Evolutionary conservation across 192 early-diverging fungal genomes (phyloP).

Genomic region (Linnemannia exigua): DNA sequence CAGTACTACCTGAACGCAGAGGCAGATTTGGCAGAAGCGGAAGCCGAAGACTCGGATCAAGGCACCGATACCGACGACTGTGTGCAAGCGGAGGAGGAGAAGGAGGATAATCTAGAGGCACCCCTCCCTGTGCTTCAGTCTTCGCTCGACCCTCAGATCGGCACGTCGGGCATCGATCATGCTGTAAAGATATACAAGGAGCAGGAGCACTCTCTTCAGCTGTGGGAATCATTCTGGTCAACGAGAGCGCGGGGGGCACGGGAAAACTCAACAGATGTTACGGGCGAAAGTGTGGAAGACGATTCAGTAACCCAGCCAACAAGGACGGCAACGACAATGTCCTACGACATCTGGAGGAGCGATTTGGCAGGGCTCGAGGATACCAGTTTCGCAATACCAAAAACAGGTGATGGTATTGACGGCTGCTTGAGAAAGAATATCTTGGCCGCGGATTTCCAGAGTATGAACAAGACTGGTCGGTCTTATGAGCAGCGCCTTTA

Average conservation of each 20-base stretch:
- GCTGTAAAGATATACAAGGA: not conserved
- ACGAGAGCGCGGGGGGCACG: constrained; percentile 8
- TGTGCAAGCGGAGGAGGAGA: constrained; percentile 28
- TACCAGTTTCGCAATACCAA: constrained; percentile 20
- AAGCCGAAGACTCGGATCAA: constrained; percentile 41
- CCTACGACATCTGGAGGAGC: constrained; percentile 23
- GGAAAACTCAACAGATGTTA: not conserved
- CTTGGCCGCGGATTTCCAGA: not conserved
- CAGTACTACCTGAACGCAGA: constrained; percentile 35
- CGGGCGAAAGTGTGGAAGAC: not conserved
- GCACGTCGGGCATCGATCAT: not conserved
- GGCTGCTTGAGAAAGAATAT: not conserved
- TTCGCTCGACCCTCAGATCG: not conserved
- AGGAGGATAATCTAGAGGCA: constrained; percentile 13
- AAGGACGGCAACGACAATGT: not conserved
- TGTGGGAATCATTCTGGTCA: constrained; percentile 24
- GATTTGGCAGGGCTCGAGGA: constrained; percentile 18
- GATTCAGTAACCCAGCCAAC: constrained; percentile 9
- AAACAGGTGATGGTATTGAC: not conserved
- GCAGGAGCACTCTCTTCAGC: not conserved
- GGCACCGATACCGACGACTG: constrained; percentile 35
- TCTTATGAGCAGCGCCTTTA: constrained; percentile 29
- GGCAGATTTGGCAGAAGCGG: constrained; percentile 14
- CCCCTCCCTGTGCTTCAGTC: not conserved
- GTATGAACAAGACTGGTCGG: constrained; percentile 32